Base-by-base conservation (phyloP, 2,329 filamentous ascomycete species). In the Juglanconis juglandina region DNA sequence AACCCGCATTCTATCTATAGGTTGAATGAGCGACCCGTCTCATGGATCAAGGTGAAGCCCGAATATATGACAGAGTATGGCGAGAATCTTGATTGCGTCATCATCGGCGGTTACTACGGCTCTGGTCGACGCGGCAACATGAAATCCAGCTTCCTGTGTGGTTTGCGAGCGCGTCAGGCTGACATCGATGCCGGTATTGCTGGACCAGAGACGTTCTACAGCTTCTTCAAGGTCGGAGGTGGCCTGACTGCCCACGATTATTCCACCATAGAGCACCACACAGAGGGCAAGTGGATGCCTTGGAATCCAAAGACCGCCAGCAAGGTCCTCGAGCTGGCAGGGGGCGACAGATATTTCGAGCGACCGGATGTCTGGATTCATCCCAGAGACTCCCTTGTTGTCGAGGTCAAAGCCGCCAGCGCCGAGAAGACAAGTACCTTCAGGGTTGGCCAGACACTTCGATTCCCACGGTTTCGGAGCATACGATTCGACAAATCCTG, bases 21-120 rank as follows among this genome's bases (percentile, higher is more conserved):
- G 6, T 81, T 98, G 9, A 96, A 96, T 69, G 90, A 91, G 66
- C 89, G 95, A 52, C 95, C 96, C 68, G 91, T 96, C 67, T 91
- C 96, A 73, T 99, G 95, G 95, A 89, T 97, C 76, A 99, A 99
- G 72, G 93, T 99, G 8, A 99, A 99, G 69, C 95, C 95, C 1
- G 95, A 99, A 65, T 99, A 99, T 73, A 97, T 98, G 93, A 88
- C 88, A 2, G 94, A 96, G 64, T 96, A 95, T 71, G 95, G 95
- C 63, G 94, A 98, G 74, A 91, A 89, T 0, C 84, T 99, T 3
- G 95, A 99, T 71, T 92, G 92, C 66, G 78, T 97, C 13, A 81
- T 99, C 14, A 86, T 99, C 56, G 95, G 94, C 58, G 95, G 92
- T 8, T 98, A 96, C 75, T 99, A 91, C 71, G 95, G 95, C 13